A percentile compares a stretch with the other conserved stretches of the same genome.
Conservation (phyloP, 2,329 filamentous ascomycete species). For the Aulographum hederae region DNA sequence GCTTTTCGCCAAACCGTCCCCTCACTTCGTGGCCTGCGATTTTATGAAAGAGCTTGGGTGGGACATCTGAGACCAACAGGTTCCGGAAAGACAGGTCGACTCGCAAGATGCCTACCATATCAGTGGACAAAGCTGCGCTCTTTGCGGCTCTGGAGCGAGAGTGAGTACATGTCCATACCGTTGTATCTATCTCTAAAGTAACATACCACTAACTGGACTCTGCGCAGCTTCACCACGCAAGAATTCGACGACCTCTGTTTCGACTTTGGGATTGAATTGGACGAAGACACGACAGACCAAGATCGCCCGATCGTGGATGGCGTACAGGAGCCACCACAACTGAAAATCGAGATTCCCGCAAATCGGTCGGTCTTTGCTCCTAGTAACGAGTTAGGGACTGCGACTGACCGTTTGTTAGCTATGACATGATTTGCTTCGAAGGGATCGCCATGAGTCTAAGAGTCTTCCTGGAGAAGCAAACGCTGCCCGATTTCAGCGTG, state of each 20-base stretch:
- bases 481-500: conserved; percentile 64
- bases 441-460: conserved; percentile 91
- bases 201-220: conserved; percentile 10
- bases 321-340: conserved; percentile 71
- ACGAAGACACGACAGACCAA: conserved; percentile 76
- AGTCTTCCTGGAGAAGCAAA: conserved; percentile 65
- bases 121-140: conserved; percentile 89
- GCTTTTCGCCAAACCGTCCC: no score
- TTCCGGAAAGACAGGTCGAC: no score
- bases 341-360: conserved; percentile 96
- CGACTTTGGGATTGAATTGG: conserved; percentile 89
- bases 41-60: no score
- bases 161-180: no score
- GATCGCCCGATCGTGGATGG: conserved; percentile 58
- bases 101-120: conserved; percentile 93
- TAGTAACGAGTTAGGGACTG: background rate
- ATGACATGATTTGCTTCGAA: conserved; percentile 93
- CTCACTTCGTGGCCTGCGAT: no score
- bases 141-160: conserved; percentile 82
- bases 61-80: no score
- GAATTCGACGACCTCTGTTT: conserved; percentile 97
- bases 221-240: conserved; percentile 60
- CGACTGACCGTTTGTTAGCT: conserved; percentile 20
- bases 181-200: no score
- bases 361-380: conserved; percentile 55